These are phyloP conservation scores for Ceratorhiza oryzae-sativae DNA, from an alignment of 1,284 basidiomycete species.

Conservation along the genomic window DNA sequence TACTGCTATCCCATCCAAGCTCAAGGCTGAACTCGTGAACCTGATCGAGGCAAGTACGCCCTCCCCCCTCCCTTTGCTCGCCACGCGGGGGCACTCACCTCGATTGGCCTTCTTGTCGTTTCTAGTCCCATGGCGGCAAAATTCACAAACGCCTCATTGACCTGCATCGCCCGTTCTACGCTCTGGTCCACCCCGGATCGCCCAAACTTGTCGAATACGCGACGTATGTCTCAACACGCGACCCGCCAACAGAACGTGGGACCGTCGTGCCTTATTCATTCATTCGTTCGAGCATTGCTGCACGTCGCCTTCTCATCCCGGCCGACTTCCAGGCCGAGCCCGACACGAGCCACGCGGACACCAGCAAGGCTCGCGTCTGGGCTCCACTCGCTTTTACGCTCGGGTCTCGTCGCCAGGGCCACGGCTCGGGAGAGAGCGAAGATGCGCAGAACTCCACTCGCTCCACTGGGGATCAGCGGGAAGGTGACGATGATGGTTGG, in stretches of 20 bases:
- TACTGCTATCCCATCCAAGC: conserved; percentile 14
- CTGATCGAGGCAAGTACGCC: conserved; percentile 30
- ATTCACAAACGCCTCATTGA: conserved; percentile 30
- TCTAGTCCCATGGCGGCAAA: conserved; percentile 25
- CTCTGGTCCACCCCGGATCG: conserved; percentile 23
- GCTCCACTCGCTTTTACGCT: conserved; percentile 35
- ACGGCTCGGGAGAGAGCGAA: neutral
- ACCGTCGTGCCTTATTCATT: conserved; percentile 35
- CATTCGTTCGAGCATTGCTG: conserved; percentile 19
- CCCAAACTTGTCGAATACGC: conserved; percentile 13
- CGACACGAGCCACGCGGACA: conserved; percentile 11
- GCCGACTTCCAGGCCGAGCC: conserved; percentile 15
- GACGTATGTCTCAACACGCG: conserved; percentile 9
- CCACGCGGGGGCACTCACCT: conserved; percentile 5
- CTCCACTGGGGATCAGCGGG: conserved; percentile 12
- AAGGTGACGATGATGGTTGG: conserved; percentile 30
- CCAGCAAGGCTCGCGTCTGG: conserved; percentile 12
- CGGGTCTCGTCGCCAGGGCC: conserved; percentile 7
- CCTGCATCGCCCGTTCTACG: conserved; percentile 28
- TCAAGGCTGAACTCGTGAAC: conserved; percentile 24
- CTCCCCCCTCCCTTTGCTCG: neutral
- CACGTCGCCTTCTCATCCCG: conserved; percentile 9
- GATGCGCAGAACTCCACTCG: neutral
- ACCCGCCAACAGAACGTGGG: conserved; percentile 20
- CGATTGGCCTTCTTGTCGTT: neutral